Conservation (phyloP, 2,329 filamentous ascomycete species). For the Magnaporthiopsis incrustans region DNA sequence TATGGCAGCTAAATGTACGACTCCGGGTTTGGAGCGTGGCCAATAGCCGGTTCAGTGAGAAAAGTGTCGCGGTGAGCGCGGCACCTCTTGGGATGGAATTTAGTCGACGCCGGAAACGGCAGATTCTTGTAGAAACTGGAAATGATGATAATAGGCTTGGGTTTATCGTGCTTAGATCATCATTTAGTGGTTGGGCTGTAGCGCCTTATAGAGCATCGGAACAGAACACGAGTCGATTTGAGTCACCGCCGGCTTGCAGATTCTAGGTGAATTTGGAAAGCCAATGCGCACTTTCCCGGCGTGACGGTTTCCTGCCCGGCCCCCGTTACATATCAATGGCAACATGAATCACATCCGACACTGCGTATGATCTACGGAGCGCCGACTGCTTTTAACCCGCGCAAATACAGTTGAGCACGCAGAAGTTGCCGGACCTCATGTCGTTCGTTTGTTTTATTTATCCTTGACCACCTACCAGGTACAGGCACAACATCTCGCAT, state of each 20-base stretch:
- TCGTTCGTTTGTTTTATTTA: no score
- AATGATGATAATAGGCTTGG: background rate
- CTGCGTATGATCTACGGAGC: no score
- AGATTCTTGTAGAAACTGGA: background rate
- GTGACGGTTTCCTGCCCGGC: no score
- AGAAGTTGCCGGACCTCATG: no score
- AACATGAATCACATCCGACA: background rate
- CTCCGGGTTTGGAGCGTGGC: background rate
- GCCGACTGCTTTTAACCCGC: background rate
- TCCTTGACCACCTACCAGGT: no score
- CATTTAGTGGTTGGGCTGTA: background rate
- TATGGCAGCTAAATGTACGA: background rate
- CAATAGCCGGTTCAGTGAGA: background rate
- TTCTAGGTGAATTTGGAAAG: background rate
- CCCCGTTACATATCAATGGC: background rate
- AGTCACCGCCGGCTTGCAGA: background rate
- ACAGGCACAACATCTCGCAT: no score
- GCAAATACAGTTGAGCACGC: no score
- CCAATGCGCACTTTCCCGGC: background rate
- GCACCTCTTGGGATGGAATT: background rate
- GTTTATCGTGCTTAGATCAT: background rate
- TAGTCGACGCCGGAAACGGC: background rate
- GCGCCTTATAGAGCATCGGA: background rate
- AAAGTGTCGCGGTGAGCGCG: background rate
- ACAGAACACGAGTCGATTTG: background rate